Evolutionary conservation across 768 basidiomycete genomes (phyloP).

Genomic region (Terana coerulea): DNA sequence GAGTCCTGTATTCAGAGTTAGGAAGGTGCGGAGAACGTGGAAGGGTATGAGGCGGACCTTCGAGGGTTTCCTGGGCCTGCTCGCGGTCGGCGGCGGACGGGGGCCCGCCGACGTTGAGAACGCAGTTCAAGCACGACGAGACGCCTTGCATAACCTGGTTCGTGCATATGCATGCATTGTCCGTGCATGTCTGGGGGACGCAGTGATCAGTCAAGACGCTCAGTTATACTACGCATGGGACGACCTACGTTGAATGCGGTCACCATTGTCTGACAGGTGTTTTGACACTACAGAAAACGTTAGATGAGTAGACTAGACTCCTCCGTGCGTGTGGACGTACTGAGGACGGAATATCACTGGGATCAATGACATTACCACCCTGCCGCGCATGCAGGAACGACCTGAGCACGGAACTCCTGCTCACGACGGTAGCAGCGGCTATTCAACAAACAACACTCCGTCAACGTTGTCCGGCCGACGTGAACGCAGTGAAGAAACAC

Average conservation of each 20-base stretch:
- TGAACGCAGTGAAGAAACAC: background rate
- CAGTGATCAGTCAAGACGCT: background rate
- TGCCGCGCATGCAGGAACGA: background rate
- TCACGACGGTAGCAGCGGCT: background rate
- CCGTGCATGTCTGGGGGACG: background rate
- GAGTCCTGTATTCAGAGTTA: background rate
- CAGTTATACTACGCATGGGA: no score
- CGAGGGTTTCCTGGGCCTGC: background rate
- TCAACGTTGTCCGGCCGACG: background rate
- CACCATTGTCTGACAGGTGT: background rate
- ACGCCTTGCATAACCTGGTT: background rate
- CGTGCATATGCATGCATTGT: background rate
- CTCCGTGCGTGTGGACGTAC: background rate
- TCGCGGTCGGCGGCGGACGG: background rate
- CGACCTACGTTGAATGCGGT: conserved; percentile 1
- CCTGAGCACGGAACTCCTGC: background rate
- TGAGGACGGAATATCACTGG: background rate
- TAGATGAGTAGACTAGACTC: background rate
- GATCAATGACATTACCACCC: conserved; percentile 1
- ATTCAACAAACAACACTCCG: no score
- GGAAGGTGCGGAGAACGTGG: background rate
- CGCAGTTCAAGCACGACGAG: background rate
- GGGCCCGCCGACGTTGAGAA: background rate
- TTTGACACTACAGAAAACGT: background rate
- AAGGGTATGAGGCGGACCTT: background rate